phyloP scores from a whole-genome alignment of 2,329 filamentous ascomycete species.

The Oidium heveae region DNA sequence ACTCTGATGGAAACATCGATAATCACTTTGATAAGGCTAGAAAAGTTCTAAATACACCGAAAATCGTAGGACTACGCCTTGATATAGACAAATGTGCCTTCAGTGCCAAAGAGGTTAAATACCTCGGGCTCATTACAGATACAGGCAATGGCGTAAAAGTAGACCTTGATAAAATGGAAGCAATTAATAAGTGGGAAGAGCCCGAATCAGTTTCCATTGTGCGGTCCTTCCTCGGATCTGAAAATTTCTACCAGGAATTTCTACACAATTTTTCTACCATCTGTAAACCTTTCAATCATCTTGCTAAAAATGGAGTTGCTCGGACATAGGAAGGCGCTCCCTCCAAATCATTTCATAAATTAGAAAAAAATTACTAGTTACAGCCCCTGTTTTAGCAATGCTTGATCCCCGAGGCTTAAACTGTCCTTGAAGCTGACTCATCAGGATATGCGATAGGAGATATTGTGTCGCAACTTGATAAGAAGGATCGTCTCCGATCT shows the following conservation, averaged over 20 bases:
- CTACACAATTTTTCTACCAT: no score
- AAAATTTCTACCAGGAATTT: no score
- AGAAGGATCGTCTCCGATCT: no score
- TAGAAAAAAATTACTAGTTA: background rate
- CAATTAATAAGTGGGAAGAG: background rate
- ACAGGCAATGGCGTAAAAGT: background rate
- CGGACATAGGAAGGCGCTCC: background rate
- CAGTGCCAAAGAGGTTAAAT: background rate
- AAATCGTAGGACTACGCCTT: background rate
- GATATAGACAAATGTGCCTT: background rate
- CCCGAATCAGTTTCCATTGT: background rate
- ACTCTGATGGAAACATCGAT: no score
- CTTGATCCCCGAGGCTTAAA: no score
- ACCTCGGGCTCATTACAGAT: background rate
- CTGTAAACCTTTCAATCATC: no score
- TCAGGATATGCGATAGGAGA: no score
- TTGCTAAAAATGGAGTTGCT: no score
- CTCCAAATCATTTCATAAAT: background rate
- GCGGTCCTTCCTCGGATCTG: background rate
- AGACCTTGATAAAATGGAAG: background rate
- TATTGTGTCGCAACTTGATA: no score
- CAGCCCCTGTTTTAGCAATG: background rate
- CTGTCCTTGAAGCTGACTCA: no score
- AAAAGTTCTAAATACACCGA: background rate
- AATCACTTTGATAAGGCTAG: no score